Evolutionary conservation across 2,329 filamentous ascomycete species (phyloP).

Genomic region (Fusarium sp.): DNA sequence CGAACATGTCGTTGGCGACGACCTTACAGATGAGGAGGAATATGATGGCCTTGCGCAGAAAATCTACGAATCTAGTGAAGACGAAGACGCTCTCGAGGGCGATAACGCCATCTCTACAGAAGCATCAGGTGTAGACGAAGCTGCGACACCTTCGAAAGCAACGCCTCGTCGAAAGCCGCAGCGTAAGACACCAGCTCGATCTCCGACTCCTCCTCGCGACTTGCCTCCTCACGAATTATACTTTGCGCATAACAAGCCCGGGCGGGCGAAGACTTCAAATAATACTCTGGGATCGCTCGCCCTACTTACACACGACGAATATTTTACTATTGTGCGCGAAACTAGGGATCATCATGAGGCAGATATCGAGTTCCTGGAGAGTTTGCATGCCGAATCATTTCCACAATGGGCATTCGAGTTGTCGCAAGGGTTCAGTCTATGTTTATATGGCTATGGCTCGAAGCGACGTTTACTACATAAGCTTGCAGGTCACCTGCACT

Average conservation of each 20-base stretch:
- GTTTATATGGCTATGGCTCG: constrained; percentile 92
- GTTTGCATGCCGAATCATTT: constrained; percentile 84
- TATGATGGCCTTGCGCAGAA: constrained; percentile 76
- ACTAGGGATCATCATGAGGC: constrained; percentile 76
- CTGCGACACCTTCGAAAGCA: constrained; percentile 60
- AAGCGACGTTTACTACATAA: constrained; percentile 80
- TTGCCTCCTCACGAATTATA: constrained; percentile 91
- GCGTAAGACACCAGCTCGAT: constrained; percentile 59
- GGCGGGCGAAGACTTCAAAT: constrained; percentile 84
- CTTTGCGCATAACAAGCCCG: constrained; percentile 91
- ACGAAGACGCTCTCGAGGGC: constrained; percentile 57
- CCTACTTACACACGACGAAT: constrained; percentile 91
- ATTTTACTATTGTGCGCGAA: constrained; percentile 75
- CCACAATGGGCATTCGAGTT: constrained; percentile 95
- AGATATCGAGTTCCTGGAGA: constrained; percentile 78
- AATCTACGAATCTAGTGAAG: constrained; percentile 72
- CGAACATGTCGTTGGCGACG: constrained; percentile 74
- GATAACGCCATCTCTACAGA: constrained; percentile 33
- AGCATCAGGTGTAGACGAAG: constrained; percentile 49
- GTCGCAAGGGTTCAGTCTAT: constrained; percentile 86
- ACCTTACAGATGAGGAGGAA: constrained; percentile 78
- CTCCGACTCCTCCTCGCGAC: constrained; percentile 83
- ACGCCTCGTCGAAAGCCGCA: constrained; percentile 48
- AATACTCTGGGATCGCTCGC: constrained; percentile 82
- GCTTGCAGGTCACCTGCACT: constrained; percentile 78